Conservation (phyloP, 2,329 filamentous ascomycete species). For the Fusarium sambucinum region DNA sequence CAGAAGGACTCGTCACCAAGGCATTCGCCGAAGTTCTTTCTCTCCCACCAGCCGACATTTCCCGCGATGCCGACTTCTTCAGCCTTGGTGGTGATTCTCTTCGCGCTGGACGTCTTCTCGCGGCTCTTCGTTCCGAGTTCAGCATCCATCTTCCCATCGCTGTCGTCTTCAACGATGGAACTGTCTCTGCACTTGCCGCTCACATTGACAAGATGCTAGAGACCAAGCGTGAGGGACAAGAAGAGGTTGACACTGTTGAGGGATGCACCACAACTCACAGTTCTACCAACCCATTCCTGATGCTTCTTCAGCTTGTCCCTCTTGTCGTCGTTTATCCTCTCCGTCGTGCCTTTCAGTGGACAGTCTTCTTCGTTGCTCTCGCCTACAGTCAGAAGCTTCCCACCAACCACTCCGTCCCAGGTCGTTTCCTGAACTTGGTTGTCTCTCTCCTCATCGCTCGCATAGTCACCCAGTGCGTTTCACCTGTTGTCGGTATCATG, state of each 20-base stretch:
- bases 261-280: constrained; percentile 14
- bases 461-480: neutral
- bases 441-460: constrained; percentile 10
- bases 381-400: constrained; percentile 14
- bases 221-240: neutral
- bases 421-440: constrained; percentile 4
- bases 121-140: neutral
- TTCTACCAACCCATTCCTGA: constrained; percentile 7
- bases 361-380: constrained; percentile 12
- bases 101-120: neutral
- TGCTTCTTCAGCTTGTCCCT: neutral
- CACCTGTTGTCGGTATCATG: neutral
- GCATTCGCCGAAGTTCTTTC: neutral
- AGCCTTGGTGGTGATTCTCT: constrained; percentile 9
- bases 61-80: constrained; percentile 1
- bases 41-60: neutral
- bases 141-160: constrained; percentile 7
- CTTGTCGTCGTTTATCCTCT: constrained; percentile 1
- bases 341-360: constrained; percentile 14
- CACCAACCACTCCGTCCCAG: constrained; percentile 7
- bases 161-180: constrained; percentile 4
- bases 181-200: neutral
- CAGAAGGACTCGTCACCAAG: constrained; percentile 9
- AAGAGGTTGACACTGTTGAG: fast-evolving
- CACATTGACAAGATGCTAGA: neutral